Evolutionary conservation across 768 basidiomycete genomes (phyloP).

Genomic region (Inosperma sp.): DNA sequence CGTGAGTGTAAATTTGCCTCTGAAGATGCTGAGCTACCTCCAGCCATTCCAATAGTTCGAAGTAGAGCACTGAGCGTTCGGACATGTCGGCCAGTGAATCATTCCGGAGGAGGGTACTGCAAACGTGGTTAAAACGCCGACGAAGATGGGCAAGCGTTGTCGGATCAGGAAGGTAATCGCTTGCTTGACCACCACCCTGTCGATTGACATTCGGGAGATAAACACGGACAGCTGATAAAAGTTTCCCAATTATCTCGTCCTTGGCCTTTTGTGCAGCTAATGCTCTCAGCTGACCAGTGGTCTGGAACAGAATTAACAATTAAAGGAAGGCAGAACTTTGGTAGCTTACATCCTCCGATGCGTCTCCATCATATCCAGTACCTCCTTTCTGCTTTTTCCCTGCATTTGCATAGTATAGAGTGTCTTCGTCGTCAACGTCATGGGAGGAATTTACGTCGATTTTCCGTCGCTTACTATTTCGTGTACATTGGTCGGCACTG

Average conservation of each 20-base stretch:
- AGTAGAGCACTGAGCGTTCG: conserved; percentile 78
- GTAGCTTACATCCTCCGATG: conserved; percentile 74
- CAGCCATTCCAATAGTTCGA: conserved; percentile 88
- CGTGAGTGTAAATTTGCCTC: not conserved
- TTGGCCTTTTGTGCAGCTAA: conserved; percentile 64
- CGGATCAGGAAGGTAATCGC: conserved; percentile 90
- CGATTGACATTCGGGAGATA: conserved; percentile 83
- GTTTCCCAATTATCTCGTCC: conserved; percentile 66
- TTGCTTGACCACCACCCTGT: conserved; percentile 68
- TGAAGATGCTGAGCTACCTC: conserved; percentile 50
- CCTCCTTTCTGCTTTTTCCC: conserved; percentile 75
- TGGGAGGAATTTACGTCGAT: conserved; percentile 27
- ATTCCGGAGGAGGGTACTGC: conserved; percentile 80
- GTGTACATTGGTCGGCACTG: conserved; percentile 30
- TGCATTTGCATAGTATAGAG: conserved; percentile 39
- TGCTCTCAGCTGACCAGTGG: conserved; percentile 76
- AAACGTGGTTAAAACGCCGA: conserved; percentile 83
- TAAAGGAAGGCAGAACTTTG: not conserved
- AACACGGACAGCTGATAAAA: conserved; percentile 67
- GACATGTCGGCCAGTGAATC: conserved; percentile 96
- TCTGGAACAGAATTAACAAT: conserved; percentile 38
- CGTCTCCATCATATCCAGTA: conserved; percentile 81
- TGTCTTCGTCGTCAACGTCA: conserved; percentile 50
- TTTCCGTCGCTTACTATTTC: conserved; percentile 45
- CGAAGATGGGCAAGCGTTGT: conserved; percentile 89